Base-by-base conservation (phyloP, 2,329 filamentous ascomycete species). In the Kalaharituber pfeilii region DNA sequence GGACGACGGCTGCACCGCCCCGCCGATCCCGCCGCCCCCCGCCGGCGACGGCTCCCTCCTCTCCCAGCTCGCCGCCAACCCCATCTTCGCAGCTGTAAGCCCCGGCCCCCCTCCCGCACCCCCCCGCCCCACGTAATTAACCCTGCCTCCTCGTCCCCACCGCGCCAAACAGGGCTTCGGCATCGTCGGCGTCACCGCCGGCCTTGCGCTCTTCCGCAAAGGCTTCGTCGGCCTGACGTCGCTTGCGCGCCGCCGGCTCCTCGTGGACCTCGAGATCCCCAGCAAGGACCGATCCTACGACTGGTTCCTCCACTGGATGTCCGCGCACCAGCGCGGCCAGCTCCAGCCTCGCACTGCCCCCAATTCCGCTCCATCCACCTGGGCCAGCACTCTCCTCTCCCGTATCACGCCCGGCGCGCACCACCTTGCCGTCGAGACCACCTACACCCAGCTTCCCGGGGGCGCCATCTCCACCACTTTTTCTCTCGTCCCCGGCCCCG, bases 281-380 rank as follows among this genome's bases (percentile, higher is more conserved):
- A 84, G 86, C 66, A 85, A 89, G 64, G 91, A 98, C 69, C 80
- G 86, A 45, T 88, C 89, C 1, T 98, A 96, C 67, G 81, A 81
- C 39, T 96, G 88, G 89, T 80, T 98, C 42, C 75, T 98, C 8
- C 82, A 88, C 60, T 98, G 91, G 88, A 84, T 98, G 67, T 88
- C 87, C 5, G 77, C 86, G 54, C 86, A 86, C 60, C 85, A 87
- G 51, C 75, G 80, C 53, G 69, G 73, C 65, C 72, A 64, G 62
- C 84, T 74, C 57, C n/a, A n/a, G n/a, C 82, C 75, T 65, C 69
- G 9, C 51, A 45, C 15, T 13, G 63, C 42, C 56, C 4, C 64
- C 62, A 45, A n/a, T 49, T 44, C 27, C 53, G 53, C 74, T 79
- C 61, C 76, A 74, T 79, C 61, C 76, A 79, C 61, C 63, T 70